Conservation (phyloP, 305 asterid species). For the Solanum aculeatissimum region DNA sequence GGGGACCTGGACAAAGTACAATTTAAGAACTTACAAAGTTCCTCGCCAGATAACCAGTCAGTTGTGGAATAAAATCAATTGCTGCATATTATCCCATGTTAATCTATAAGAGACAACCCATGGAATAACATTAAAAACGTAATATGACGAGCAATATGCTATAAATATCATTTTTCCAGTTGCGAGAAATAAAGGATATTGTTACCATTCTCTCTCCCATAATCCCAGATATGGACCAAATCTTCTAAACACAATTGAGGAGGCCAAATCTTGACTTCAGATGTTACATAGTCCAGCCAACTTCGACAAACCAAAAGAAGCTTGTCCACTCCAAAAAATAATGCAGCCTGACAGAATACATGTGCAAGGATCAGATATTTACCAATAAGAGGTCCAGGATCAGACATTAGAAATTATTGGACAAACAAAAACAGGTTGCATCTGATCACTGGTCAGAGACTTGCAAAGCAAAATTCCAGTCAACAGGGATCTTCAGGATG, state of each 20-base stretch:
- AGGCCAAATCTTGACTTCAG: constrained; percentile 19
- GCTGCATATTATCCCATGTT: constrained; percentile 73
- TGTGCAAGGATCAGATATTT: constrained; percentile 8
- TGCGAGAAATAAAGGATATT: background rate
- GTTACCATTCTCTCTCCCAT: constrained; percentile 61
- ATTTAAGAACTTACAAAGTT: constrained; percentile 64
- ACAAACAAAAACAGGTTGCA: background rate
- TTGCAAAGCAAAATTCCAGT: background rate
- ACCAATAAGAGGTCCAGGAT: background rate
- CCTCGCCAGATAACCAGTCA: constrained; percentile 55
- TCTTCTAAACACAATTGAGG: constrained; percentile 34
- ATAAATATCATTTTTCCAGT: background rate
- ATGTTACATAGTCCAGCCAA: constrained; percentile 60
- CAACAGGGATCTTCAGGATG: background rate
- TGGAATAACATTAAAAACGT: constrained; percentile 11
- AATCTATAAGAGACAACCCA: constrained; percentile 49
- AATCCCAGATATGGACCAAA: constrained; percentile 56
- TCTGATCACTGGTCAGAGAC: background rate
- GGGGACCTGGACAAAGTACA: background rate
- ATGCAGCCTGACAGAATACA: constrained; percentile 47
- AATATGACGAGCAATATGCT: background rate
- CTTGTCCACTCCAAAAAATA: constrained; percentile 78
- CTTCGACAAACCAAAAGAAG: constrained; percentile 47
- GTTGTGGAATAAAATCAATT: constrained; percentile 44
- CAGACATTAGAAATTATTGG: background rate